Evolutionary conservation across 1,139 yeast genomes (phyloP).

Genomic region (Wickerhamiella pararugosa): DNA sequence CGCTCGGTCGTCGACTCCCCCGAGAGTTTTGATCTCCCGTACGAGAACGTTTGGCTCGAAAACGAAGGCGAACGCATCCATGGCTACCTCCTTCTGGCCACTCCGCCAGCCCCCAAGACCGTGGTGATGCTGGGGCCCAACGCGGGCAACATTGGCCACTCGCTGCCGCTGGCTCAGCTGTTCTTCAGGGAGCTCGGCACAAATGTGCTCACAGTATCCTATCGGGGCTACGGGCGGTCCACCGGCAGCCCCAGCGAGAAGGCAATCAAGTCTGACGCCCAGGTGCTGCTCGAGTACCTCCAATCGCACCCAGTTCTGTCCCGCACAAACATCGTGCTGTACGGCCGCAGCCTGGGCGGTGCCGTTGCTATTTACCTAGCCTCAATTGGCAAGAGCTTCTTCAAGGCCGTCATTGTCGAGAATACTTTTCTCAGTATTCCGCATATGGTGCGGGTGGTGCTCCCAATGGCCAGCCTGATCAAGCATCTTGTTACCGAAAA

Average conservation of each 20-base stretch:
- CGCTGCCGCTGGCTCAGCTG: constrained; percentile 64
- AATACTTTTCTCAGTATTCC: constrained; percentile 72
- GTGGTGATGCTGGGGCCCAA: constrained; percentile 74
- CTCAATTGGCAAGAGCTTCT: constrained; percentile 30
- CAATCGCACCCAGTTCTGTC: constrained; percentile 36
- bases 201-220: constrained; percentile 76
- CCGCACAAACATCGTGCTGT: constrained; percentile 44
- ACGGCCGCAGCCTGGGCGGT: constrained; percentile 90
- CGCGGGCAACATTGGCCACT: constrained; percentile 94
- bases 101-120: constrained; percentile 32
- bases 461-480: constrained; percentile 50
- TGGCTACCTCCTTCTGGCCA: constrained; percentile 29
- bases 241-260: constrained; percentile 63
- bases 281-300: constrained; percentile 50
- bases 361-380: constrained; percentile 85
- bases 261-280: constrained; percentile 77
- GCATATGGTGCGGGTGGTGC: constrained; percentile 68
- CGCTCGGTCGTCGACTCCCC: constrained; percentile 69
- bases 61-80: constrained; percentile 58
- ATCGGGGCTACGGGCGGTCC: constrained; percentile 84
- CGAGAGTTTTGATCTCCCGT: constrained; percentile 52
- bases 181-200: constrained; percentile 51
- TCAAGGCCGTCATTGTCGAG: constrained; percentile 60
- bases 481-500: constrained; percentile 55
- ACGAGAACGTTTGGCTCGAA: constrained; percentile 41